A percentile compares a stretch with the other conserved stretches of the same genome.
Evolutionary conservation across 306 rosid genomes (phyloP).

Genomic region (Lathyrus oleraceus): DNA sequence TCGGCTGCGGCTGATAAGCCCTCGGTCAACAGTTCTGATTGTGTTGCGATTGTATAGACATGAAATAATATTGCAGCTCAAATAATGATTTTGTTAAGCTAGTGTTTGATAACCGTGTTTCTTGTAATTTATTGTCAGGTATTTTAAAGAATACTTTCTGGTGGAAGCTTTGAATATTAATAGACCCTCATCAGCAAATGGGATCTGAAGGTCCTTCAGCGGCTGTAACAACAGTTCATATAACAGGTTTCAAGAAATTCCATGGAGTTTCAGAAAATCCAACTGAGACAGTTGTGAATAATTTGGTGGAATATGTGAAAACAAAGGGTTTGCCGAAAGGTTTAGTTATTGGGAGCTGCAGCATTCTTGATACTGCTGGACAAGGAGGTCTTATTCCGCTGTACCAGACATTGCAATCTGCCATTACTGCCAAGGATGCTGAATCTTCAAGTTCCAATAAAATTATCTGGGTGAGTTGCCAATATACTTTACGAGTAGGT

Average conservation of each 20-base stretch:
- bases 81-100: neutral
- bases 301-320: conserved; percentile 64
- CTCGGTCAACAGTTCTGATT: neutral
- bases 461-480: conserved; percentile 70
- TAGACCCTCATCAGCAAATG: conserved; percentile 54
- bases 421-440: conserved; percentile 49
- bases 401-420: conserved; percentile 66
- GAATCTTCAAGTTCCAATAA: conserved; percentile 62
- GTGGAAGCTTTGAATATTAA: conserved; percentile 42
- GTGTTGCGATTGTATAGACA: neutral
- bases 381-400: conserved; percentile 66
- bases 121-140: conserved; percentile 47
- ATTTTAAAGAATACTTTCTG: conserved; percentile 36
- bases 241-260: conserved; percentile 95
- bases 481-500: conserved; percentile 12
- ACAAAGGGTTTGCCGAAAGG: conserved; percentile 83
- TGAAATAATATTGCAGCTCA: neutral
- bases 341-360: conserved; percentile 73
- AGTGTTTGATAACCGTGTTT: conserved; percentile 2
- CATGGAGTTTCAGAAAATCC: conserved; percentile 98
- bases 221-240: conserved; percentile 66
- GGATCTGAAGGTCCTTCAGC: conserved; percentile 93
- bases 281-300: conserved; percentile 70
- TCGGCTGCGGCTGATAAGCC: neutral
- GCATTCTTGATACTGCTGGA: conserved; percentile 93